Conservation (phyloP, 2,329 filamentous ascomycete genomes). For the Colletotrichum sp. region DNA sequence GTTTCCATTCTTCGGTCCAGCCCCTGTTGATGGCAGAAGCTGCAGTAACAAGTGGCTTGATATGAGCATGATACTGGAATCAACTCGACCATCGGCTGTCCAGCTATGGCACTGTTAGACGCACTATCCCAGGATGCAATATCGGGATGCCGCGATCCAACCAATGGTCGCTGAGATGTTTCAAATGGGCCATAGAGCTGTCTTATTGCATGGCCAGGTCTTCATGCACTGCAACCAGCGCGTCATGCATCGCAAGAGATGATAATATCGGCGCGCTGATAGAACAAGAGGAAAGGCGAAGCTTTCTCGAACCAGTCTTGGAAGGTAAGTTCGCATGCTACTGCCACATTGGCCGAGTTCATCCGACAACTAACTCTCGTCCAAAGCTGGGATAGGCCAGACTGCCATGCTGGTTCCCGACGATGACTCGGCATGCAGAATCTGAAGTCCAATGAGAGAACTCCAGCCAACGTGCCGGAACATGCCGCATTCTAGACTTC, state of each 20-base stretch:
- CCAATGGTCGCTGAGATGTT: background rate
- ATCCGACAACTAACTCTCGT: background rate
- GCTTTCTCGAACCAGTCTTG: background rate
- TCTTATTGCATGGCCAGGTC: background rate
- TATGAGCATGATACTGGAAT: background rate
- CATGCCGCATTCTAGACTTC: background rate
- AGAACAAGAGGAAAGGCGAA: background rate
- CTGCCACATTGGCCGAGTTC: background rate
- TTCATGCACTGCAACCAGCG: background rate
- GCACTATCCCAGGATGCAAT: background rate
- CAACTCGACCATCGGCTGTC: background rate
- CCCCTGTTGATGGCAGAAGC: background rate
- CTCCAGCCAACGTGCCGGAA: background rate
- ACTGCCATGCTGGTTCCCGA: background rate
- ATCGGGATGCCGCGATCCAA: background rate
- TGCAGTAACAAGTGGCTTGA: background rate
- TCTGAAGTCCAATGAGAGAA: background rate
- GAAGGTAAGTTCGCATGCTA: background rate
- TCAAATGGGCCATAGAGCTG: background rate
- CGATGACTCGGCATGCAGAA: background rate
- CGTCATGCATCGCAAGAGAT: background rate
- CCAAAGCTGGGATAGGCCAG: background rate
- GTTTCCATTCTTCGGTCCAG: background rate
- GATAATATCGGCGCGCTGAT: background rate
- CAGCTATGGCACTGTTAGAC: background rate